Base-by-base conservation (phyloP, 345 rosid species). In the Melaleuca quinquenervia region DNA sequence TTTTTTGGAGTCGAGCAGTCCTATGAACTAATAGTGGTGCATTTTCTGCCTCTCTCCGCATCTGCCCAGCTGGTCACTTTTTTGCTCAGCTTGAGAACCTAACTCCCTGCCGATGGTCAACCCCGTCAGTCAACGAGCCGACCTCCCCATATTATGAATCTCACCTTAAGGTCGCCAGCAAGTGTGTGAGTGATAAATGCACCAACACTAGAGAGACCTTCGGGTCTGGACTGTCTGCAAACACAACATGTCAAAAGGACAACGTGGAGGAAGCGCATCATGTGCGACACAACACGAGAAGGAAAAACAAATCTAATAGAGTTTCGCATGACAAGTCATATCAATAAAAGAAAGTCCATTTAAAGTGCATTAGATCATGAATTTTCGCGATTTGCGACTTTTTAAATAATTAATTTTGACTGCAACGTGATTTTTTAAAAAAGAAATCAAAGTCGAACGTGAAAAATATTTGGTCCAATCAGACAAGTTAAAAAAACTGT, bases 321-420 rank as follows among this genome's bases (percentile, higher is more conserved):
- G 11, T 56, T 56, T 11, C 1, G 0, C 1, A 56, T 1, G 6
- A 0, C 0, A n/a, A n/a, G n/a, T n/a, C 5, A 15, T 7, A 1
- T 18, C 7, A 7, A 5, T 7, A 1, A 7, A 29, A 62, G 14
- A 29, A 29, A 14, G 5, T 3, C 10, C 44, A 62, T 11, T 29
- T 62, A 2, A 62, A 12, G 8, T 62, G 10, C 2, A 2, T 14
- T 6, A 3, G 1, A 62, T 3, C 5, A 27, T 1, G 7, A 62
- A 9, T 0, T 62, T 0, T 14, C 7, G 9, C 70, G 3, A n/a
- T 58, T 58, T 3, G 2, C 29, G 0, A 27, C 10, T 2, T 29
- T 60, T 62, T 6, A 52, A 29, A 15, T 27, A 27, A 62, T 62
- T 58, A 41, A 41, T n/a, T 62, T 29, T 29, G 6, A 5, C 21